phyloP scores from a whole-genome alignment of 805 yeast genomes.

The Pichia manshurica region DNA sequence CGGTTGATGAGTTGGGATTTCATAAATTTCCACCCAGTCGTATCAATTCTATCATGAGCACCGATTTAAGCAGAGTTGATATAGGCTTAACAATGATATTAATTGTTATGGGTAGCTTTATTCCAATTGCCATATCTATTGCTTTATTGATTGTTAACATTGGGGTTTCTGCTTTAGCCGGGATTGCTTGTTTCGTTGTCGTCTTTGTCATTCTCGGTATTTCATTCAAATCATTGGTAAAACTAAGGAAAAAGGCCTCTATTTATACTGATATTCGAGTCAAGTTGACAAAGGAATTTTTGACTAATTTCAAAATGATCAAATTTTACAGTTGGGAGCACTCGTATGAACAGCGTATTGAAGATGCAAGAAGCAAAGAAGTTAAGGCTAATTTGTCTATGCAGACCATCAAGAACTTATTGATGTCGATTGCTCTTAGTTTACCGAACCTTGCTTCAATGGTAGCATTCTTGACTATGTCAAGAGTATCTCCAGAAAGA shows the following conservation, averaged over 20 bases:
- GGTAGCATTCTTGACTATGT: constrained; percentile 42
- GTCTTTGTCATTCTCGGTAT: constrained; percentile 42
- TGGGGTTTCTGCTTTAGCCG: constrained; percentile 70
- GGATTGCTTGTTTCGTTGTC: constrained; percentile 49
- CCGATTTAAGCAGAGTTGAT: constrained; percentile 76
- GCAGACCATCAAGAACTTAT: constrained; percentile 55
- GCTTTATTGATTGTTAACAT: constrained; percentile 62
- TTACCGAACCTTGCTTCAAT: constrained; percentile 64
- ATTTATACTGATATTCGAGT: constrained; percentile 72
- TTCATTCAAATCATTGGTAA: constrained; percentile 45
- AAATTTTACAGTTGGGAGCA: constrained; percentile 89
- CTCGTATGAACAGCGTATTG: constrained; percentile 57
- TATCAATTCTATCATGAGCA: constrained; percentile 70
- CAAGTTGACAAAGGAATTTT: constrained; percentile 66
- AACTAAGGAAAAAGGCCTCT: constrained; percentile 48
- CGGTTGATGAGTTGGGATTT: constrained; percentile 52
- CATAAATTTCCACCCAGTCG: constrained; percentile 64
- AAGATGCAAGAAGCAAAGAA: constrained; percentile 55
- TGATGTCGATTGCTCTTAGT: constrained; percentile 54
- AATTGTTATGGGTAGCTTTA: constrained; percentile 54
- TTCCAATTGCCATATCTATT: constrained; percentile 54
- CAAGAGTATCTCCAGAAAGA: constrained; percentile 32
- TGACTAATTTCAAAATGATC: constrained; percentile 71
- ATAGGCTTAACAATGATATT: constrained; percentile 65
- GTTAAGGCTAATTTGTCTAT: constrained; percentile 50